Evolutionary conservation across 2,329 filamentous ascomycete species (phyloP).

Genomic region (Furcasterigmium furcatum): DNA sequence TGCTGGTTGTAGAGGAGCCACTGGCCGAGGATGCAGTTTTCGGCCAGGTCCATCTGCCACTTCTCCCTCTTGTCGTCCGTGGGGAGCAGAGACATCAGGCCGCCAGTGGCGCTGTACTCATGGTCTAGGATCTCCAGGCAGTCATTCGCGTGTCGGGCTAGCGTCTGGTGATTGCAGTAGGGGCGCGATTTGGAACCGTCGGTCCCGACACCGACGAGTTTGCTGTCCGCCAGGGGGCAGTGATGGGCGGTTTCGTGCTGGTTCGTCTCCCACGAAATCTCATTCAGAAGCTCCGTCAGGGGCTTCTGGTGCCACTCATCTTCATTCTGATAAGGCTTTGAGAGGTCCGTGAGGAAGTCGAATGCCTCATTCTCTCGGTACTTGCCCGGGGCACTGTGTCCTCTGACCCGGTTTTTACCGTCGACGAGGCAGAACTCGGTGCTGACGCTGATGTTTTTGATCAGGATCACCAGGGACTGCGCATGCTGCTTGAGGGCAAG

Average conservation of each 20-base stretch:
- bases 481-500: slow-evolving; percentile 57
- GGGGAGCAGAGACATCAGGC: slow-evolving; percentile 52
- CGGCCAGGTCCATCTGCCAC: slow-evolving; percentile 36
- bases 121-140: slow-evolving; percentile 59
- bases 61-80: slow-evolving; percentile 27
- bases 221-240: slow-evolving; percentile 36
- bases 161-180: slow-evolving; percentile 42
- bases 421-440: slow-evolving; percentile 24
- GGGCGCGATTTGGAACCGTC: slow-evolving; percentile 21
- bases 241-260: slow-evolving; percentile 35
- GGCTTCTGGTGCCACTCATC: slow-evolving; percentile 44
- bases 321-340: slow-evolving; percentile 42
- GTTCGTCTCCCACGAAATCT: slow-evolving; percentile 36
- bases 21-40: slow-evolving; percentile 53
- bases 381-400: slow-evolving; percentile 6
- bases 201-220: slow-evolving; percentile 13
- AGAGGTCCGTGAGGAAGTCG: slow-evolving; percentile 54
- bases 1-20: slow-evolving; percentile 52
- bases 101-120: slow-evolving; percentile 52
- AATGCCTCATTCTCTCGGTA: slow-evolving; percentile 46
- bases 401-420: slow-evolving; percentile 3
- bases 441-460: slow-evolving; percentile 42
- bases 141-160: slow-evolving; percentile 56
- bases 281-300: slow-evolving; percentile 42
- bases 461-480: slow-evolving; percentile 52